These are phyloP conservation scores for Coprinopsis strossmayeri DNA, from an alignment of 768 basidiomycete species.

Conservation along the genomic window DNA sequence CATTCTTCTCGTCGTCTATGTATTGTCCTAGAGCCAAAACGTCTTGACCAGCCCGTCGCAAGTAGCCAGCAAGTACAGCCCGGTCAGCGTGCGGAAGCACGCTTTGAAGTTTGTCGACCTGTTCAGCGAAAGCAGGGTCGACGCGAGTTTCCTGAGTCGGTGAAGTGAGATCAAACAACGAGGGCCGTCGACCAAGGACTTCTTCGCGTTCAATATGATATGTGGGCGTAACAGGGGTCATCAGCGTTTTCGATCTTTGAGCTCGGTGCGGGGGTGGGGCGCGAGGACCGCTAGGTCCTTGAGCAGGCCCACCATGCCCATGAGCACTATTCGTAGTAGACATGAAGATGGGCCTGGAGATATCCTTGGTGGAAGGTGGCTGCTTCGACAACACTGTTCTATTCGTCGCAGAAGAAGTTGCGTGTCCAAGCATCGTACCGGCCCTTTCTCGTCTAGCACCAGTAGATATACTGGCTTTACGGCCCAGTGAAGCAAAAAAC, in stretches of 20 bases:
- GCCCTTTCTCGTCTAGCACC: conserved; percentile 11
- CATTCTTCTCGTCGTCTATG: conserved; percentile 78
- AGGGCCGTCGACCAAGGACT: conserved; percentile 29
- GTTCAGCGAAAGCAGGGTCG: conserved; percentile 53
- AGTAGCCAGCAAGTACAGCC: conserved; percentile 59
- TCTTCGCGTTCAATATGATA: conserved; percentile 20
- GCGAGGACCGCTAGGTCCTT: conserved; percentile 68
- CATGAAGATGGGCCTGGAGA: conserved; percentile 27
- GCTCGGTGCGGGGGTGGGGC: conserved; percentile 43
- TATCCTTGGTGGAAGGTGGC: conserved; percentile 14
- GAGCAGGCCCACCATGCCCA: not conserved
- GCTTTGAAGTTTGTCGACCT: conserved; percentile 66
- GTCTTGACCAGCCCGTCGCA: conserved; percentile 70
- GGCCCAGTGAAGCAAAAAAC: conserved; percentile 71
- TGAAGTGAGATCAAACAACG: conserved; percentile 26
- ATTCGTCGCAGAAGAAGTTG: not conserved
- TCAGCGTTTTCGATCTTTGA: conserved; percentile 63
- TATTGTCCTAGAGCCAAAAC: conserved; percentile 84
- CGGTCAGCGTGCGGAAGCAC: conserved; percentile 71
- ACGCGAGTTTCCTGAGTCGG: conserved; percentile 24
- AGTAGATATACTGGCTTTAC: conserved; percentile 51
- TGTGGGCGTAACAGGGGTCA: conserved; percentile 25
- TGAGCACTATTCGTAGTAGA: conserved; percentile 30
- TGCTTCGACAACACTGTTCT: not conserved
- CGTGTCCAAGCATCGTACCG: not conserved